Evolutionary conservation across 306 rosid species (phyloP), one percentile per base, ranked within the genome.

Genomic region (Pterocarpus santalinus): DNA sequence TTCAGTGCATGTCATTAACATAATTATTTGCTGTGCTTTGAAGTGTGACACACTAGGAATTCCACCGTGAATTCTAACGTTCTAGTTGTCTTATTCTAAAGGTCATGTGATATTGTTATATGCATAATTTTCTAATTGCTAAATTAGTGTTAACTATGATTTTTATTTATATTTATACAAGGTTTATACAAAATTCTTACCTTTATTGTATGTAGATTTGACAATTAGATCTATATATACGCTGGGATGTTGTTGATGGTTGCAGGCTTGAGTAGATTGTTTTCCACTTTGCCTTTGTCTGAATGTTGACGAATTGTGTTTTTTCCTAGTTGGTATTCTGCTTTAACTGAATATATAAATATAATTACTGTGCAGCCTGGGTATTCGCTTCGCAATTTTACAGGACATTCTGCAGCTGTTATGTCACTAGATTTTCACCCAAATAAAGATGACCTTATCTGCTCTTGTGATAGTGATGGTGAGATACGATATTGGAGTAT

Each of bases 341-440:
- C 71, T 65, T 64, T 64, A 72, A 70, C 74, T 77, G 68, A 33
- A 60, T 80, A 33, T 79, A 61, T 72, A 38, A 16, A 38, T 79
- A 61, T 66, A 38, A 17, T 64, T 74, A 55, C 58, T 39, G 56
- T 89, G 90, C 96, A 95, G 99, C 93, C 91, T 75, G 90, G 94
- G 55, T 95, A 91, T 86, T 87, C 99, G 11, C 93, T 93, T 68
- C 94, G 99, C 22, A 95, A 84, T 63, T 95, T 95, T 75, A 85
- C 92, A 49, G 99, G 98, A 78, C 99, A 95, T 85, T 88, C 92
- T 7, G 32, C 90, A 60, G 17, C 93, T 36, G 99, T 93, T 46
- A 90, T 86, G 96, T 95, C 99, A 7, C 87, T 95, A 72, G 99
- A 95, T 87, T 95, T 95, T 89, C 99, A 95, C 79, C 99, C 98